phyloP scores from a whole-genome alignment of 2,329 filamentous ascomycete species.

The Cadophora sp. region DNA sequence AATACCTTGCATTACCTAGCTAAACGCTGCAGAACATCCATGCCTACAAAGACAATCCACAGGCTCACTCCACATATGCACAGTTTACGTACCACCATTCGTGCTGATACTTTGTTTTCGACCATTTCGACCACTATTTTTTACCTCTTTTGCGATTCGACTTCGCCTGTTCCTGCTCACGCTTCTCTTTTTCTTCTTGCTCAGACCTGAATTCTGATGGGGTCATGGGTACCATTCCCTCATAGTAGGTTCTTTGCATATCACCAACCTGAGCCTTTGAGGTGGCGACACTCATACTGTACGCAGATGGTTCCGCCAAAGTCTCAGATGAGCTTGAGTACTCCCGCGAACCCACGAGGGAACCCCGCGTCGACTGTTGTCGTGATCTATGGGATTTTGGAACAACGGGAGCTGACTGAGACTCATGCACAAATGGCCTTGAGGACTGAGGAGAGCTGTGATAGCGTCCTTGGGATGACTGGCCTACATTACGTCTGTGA shows the following conservation, averaged over 20 bases:
- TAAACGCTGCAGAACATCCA: not conserved
- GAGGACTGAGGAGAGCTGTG: not conserved
- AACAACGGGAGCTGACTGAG: not conserved
- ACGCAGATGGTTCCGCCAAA: not conserved
- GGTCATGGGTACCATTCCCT: conserved; percentile 18
- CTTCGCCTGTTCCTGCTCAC: not conserved
- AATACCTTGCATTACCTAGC: not conserved
- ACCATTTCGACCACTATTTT: not conserved
- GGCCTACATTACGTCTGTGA: not conserved
- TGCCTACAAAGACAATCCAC: not conserved
- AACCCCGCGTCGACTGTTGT: not conserved
- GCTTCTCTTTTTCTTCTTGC: not conserved
- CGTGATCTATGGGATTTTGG: not conserved
- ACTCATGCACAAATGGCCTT: not conserved
- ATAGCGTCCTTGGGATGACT: not conserved
- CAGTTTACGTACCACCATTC: not conserved
- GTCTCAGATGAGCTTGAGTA: not conserved
- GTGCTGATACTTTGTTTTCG: not conserved
- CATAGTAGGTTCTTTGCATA: conserved; percentile 14
- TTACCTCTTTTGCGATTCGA: not conserved
- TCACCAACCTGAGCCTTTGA: conserved; percentile 14
- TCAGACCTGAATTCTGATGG: not conserved
- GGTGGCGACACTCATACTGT: conserved; percentile 1
- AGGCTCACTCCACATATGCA: not conserved
- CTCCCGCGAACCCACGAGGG: not conserved